Percentiles rank a stretch among this genome's conserved stretches.
Evolutionary conservation across 1,284 basidiomycete genomes (phyloP).

Genomic region (Pyrrhoderma noxium): DNA sequence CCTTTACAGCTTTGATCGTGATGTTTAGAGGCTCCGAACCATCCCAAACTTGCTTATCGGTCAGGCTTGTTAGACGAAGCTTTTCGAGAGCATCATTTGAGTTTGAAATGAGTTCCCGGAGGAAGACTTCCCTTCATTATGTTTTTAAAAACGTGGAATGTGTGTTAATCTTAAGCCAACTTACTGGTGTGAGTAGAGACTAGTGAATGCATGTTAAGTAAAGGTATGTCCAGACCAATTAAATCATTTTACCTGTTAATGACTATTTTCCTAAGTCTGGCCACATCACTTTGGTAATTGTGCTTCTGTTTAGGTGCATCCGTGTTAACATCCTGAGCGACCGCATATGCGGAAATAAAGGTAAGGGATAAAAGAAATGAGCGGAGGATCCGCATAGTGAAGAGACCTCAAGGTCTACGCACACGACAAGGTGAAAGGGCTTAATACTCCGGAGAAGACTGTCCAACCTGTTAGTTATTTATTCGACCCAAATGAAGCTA

Average conservation of each 20-base stretch:
- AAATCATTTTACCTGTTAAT: slow-evolving; percentile 62
- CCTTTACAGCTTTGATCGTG: slow-evolving; percentile 69
- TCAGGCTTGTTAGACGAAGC: slow-evolving; percentile 76
- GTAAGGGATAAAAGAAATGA: slow-evolving; percentile 47
- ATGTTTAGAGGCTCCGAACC: slow-evolving; percentile 74
- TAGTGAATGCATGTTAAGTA: slow-evolving; percentile 29
- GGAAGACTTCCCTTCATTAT: slow-evolving; percentile 73
- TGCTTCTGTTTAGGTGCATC: slow-evolving; percentile 49
- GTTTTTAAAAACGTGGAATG: neutral
- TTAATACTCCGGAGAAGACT: neutral
- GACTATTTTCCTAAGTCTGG: slow-evolving; percentile 85
- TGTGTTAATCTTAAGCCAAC: slow-evolving; percentile 21
- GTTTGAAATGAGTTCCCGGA: slow-evolving; percentile 90
- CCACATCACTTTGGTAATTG: slow-evolving; percentile 86
- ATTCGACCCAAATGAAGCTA: neutral
- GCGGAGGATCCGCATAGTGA: slow-evolving; percentile 52
- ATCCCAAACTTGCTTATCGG: slow-evolving; percentile 67
- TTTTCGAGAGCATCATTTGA: slow-evolving; percentile 95
- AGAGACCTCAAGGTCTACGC: neutral
- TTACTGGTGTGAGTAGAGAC: slow-evolving; percentile 72
- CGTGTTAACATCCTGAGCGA: slow-evolving; percentile 44
- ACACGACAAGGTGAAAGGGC: neutral
- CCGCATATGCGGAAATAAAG: slow-evolving; percentile 39
- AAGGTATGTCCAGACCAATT: neutral
- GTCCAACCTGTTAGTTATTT: neutral